Conservation (phyloP, 2,329 filamentous ascomycete species). For the Pyrenophora tritici-repentis region DNA sequence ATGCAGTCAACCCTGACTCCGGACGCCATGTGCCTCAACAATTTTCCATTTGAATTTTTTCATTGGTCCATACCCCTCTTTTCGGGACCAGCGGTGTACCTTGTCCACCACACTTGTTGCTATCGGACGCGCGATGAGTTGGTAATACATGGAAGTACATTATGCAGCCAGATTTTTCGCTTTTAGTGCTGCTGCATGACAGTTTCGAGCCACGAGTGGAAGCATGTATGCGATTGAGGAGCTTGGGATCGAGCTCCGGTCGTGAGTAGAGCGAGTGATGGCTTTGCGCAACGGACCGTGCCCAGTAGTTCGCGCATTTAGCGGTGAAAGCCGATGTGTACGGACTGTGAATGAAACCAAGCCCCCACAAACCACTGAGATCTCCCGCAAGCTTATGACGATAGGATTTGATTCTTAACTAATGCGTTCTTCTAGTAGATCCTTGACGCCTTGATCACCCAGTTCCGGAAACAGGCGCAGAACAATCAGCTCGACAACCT, state of each 20-base stretch:
- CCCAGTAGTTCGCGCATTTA: conserved; percentile 16
- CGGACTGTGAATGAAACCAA: conserved; percentile 16
- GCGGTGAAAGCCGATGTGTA: conserved; percentile 26
- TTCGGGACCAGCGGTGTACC: conserved; percentile 33
- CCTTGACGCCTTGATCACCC: conserved; percentile 69
- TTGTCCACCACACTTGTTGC: conserved; percentile 24
- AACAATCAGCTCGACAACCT: conserved; percentile 79
- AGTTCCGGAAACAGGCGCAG: conserved; percentile 84
- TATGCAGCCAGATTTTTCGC: conserved; percentile 5
- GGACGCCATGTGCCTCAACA: conserved; percentile 36
- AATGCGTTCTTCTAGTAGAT: conserved; percentile 75
- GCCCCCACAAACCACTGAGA: conserved; percentile 4
- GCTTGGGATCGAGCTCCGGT: conserved; percentile 3
- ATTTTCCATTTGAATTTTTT: conserved; percentile 30
- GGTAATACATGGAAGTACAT: conserved; percentile 26
- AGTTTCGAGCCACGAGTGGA: not conserved
- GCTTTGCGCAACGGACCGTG: conserved; percentile 14
- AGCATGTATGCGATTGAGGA: conserved; percentile 9
- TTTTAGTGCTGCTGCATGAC: conserved; percentile 1
- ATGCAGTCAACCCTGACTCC: conserved; percentile 33
- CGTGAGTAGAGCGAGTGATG: conserved; percentile 5
- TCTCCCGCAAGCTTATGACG: not conserved
- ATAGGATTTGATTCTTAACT: conserved; percentile 24
- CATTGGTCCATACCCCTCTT: conserved; percentile 36
- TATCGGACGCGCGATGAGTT: conserved; percentile 35